Evolutionary conservation across 345 rosid species (phyloP), one percentile per base, ranked within the genome.

Genomic region (Eucalyptus regnans): DNA sequence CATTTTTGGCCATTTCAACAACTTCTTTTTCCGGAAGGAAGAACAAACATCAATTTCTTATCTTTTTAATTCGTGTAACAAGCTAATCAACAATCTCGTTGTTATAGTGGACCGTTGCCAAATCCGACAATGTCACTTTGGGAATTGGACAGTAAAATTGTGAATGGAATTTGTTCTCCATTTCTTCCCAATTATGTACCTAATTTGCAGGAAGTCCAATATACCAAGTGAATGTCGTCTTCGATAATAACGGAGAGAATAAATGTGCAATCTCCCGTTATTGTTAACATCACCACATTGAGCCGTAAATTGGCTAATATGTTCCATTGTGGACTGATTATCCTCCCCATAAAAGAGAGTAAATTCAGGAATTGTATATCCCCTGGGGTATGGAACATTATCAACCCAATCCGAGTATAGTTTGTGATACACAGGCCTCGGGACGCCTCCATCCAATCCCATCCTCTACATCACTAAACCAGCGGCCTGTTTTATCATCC

Each of bases 231-330:
- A 60, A 60, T 11, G 31, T 29, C 2, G 0, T 27, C n/a, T 60
- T 27, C 12, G 0, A 27, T 12, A 60, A 6, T 27, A 12, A 60
- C 0, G 1, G 11, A 60, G 68, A 12, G 33, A 60, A 60, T 0
- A 5, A 60, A 12, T 12, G 7, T 12, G 27, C 31, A 60, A 11
- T 27, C 31, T 60, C 31, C 31, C 31, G 6, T 60, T 29, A 27
- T 60, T 27, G 3, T 27, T 60, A 27, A 27, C 68, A 60, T 12
- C 66, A 11, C 16, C 68, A 27, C 33, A 27, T 27, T 60, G 7
- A 11, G 15, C 31, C 2, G 0, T 60, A 29, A 60, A 27, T 12
- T 1, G 2, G 15, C 68, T 60, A 11, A 27, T 60, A 27, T 60
- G 31, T 12, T 27, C 31, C 7, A 27, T 29, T 5, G 0, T 60